Evolutionary conservation across 108 stramenopile genomes (phyloP), one percentile per base, ranked within the genome.

Genomic region (Bacterosira constricta): DNA sequence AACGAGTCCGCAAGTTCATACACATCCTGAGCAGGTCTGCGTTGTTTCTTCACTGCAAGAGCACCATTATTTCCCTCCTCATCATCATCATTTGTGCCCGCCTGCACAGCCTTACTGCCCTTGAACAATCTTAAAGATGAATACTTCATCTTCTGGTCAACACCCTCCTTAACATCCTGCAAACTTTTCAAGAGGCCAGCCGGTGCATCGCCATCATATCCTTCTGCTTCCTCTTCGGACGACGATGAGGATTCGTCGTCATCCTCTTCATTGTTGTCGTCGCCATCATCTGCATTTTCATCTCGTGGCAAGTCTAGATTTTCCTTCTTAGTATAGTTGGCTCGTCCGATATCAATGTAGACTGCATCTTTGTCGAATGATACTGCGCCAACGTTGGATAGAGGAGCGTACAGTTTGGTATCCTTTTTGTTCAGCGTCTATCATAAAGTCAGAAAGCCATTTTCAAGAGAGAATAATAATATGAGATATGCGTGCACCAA

Each of bases 341-440:
- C 90, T 56, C 85, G 68, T 37, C 93, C 91, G 56, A 99, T 87
- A 71, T 99, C 97, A 71, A 99, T 98, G 86, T 98, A 99, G 35
- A 98, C 90, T 18, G 96, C 97, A 71, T 98, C 99, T 53, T 92
- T 95, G 76, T 99, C 99, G 29, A 94, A 93, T 7, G 83, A 69
- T 12, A 99, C 96, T 20, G 81, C 77, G 31, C 99, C 99, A 7
- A 98, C 95, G 72, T 98, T 94, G 17, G 96, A 86, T 41, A 95
- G 69, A 1, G 99, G 99, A 6, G 99, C 99, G 84, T 97, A 99
- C 23, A 99, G 79, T 32, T 96, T 80, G 31, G 86, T 82, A 57
- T 97, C 97, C 73, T 95, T 95, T 63, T 89, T 91, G 44, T 82
- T 95, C 31, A 97, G 85, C 6, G 89, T 83, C 83, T 88, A 26